Evolutionary conservation across 2,329 filamentous ascomycete species (phyloP).

Genomic region (Colletotrichum zoysiae): DNA sequence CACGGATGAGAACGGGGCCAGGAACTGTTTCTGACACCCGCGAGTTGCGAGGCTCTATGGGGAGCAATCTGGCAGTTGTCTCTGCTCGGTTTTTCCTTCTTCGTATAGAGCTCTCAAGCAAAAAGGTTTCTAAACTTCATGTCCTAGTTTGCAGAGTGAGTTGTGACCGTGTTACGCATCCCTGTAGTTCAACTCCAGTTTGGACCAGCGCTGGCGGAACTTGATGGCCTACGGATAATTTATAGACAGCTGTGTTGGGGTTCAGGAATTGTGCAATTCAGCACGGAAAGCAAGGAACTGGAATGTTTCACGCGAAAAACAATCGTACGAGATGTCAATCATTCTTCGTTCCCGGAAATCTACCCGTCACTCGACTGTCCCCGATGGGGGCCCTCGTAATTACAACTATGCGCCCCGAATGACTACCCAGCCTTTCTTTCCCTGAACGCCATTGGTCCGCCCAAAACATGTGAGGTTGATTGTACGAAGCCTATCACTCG

Average conservation of each 20-base stretch:
- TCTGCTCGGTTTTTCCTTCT: background rate
- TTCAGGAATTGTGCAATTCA: background rate
- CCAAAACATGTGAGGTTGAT: constrained; percentile 21
- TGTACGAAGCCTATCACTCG: background rate
- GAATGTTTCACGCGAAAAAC: background rate
- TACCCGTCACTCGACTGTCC: constrained; percentile 24
- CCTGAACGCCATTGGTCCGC: constrained; percentile 31
- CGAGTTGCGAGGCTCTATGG: background rate
- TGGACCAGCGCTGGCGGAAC: too few species aligned
- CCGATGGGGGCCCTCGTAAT: constrained; percentile 27
- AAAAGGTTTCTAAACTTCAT: background rate
- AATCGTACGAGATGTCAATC: background rate
- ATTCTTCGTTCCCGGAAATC: constrained; percentile 22
- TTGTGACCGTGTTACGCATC: background rate
- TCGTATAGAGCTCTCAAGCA: background rate
- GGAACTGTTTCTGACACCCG: background rate
- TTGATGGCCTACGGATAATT: background rate
- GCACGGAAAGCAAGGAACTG: background rate
- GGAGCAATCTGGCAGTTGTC: background rate
- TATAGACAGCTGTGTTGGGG: background rate
- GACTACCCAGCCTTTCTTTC: constrained; percentile 22
- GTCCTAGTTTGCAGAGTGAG: background rate
- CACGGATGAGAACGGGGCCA: background rate
- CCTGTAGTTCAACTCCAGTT: background rate
- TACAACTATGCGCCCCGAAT: constrained; percentile 35